phyloP scores from a whole-genome alignment of 768 basidiomycete genomes.

The Krasilnikovozyma curviuscula region DNA sequence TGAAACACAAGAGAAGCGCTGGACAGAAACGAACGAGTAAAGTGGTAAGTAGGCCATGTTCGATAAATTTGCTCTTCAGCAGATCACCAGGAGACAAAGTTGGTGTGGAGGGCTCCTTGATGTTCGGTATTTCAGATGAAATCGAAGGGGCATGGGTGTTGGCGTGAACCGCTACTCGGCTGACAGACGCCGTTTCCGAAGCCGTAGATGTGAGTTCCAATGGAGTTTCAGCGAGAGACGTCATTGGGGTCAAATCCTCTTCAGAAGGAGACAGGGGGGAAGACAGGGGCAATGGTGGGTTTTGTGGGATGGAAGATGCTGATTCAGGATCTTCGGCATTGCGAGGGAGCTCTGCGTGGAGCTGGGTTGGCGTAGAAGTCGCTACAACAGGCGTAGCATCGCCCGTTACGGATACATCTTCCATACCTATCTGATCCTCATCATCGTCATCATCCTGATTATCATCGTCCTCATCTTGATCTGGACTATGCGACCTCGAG shows the following conservation, averaged over 20 bases:
- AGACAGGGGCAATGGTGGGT: too few species aligned
- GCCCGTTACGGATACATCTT: too few species aligned
- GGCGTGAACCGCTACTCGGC: slow-evolving; percentile 19
- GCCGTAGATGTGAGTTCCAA: slow-evolving; percentile 19
- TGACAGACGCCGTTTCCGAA: too few species aligned
- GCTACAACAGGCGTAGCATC: too few species aligned
- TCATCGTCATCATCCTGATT: slow-evolving; percentile 42
- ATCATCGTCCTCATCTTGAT: slow-evolving; percentile 30
- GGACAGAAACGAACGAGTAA: too few species aligned
- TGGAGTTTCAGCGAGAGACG: slow-evolving; percentile 3
- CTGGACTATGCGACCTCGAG: not conserved
- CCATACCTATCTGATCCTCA: slow-evolving; percentile 38
- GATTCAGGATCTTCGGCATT: too few species aligned
- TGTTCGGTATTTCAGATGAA: slow-evolving; percentile 5
- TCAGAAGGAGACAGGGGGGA: too few species aligned
- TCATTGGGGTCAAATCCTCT: not conserved
- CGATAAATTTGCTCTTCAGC: slow-evolving; percentile 58
- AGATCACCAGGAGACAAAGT: slow-evolving; percentile 40
- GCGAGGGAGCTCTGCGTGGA: too few species aligned
- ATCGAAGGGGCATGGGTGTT: slow-evolving; percentile 17
- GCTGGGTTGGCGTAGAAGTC: too few species aligned
- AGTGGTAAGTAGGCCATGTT: slow-evolving; percentile 50
- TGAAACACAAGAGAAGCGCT: slow-evolving; percentile 19
- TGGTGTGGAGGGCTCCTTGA: not conserved
- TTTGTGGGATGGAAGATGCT: too few species aligned